Base-by-base conservation (phyloP, 148 eudicot species). In the Amaranthus hypochondriacus region DNA sequence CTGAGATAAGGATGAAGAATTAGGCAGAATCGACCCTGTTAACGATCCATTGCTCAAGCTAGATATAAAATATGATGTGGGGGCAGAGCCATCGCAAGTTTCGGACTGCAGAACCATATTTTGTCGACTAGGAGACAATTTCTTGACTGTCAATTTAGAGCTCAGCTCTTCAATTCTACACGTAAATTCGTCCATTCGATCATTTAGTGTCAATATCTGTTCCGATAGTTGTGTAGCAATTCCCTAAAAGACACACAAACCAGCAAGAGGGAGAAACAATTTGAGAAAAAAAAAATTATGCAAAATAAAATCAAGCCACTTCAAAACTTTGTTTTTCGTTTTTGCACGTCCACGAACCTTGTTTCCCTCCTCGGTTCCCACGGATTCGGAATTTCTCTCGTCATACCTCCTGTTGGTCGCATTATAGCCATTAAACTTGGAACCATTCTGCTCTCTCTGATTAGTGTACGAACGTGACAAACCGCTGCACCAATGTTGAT, bases 121-220 rank as follows among this genome's bases (percentile, higher is more conserved):
- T 58, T 88, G 91, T 42, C 81, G 84, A 70, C 89, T 78, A 5
- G 87, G 80, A 55, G 90, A 84, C 18, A 63, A 57, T 61, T 78
- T 87, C 66, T 84, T 86, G 47, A 71, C 77, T 11, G 76, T 81
- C 67, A 95, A 62, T 75, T 87, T 85, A 52, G 89, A 82, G 78
- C 85, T 95, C 55, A 95, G 71, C 74, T 90, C 96, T 80, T 92
- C 97, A 76, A 95, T 82, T 71, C 79, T 85, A 72, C 84, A 86
- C 5, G 96, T 85, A 61, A 95, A 87, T 80, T 92, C 98, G 75
- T 95, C 93, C 87, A 95, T 90, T 66, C 96, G 84, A 62, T 92
- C 97, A 79, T 85, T 86, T 28, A 92, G 84, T 4, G 93, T 86
- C 4, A 92, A 89, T 12, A 94, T 94, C 74, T 94, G 96, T 73